Evolutionary conservation across 1,139 yeast genomes (phyloP).

Genomic region (Sugiyamaella paludigena): DNA sequence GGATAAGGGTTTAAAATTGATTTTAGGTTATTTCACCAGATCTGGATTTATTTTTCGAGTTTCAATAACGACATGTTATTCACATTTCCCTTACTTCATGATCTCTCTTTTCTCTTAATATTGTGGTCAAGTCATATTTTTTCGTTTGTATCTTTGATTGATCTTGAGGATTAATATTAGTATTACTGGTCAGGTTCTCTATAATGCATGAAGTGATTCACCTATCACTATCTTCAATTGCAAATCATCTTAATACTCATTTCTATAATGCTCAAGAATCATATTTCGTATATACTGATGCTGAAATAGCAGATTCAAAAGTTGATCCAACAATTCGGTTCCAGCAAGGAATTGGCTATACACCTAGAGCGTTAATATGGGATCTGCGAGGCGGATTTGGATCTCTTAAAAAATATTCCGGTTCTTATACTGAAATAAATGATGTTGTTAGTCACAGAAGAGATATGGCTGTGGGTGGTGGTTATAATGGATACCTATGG

Average conservation of each 20-base stretch:
- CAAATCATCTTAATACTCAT: slow-evolving; percentile 75
- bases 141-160: too few species aligned
- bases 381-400: slow-evolving; percentile 53
- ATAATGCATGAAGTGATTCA: slow-evolving; percentile 70
- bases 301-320: slow-evolving; percentile 37
- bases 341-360: slow-evolving; percentile 55
- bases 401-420: slow-evolving; percentile 30
- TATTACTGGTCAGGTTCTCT: too few species aligned
- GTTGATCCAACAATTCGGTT: slow-evolving; percentile 49
- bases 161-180: too few species aligned
- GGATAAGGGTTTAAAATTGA: too few species aligned
- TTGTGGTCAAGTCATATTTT: too few species aligned
- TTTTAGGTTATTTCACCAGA: too few species aligned
- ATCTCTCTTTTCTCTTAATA: too few species aligned
- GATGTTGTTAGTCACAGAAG: background rate
- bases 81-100: too few species aligned
- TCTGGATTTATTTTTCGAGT: too few species aligned
- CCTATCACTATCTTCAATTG: slow-evolving; percentile 64
- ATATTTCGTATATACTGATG: slow-evolving; percentile 52
- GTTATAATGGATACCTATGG: slow-evolving; percentile 6
- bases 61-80: too few species aligned
- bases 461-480: background rate
- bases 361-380: slow-evolving; percentile 78
- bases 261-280: slow-evolving; percentile 77
- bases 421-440: slow-evolving; percentile 25